Evolutionary conservation across 2,329 filamentous ascomycete species (phyloP).

Genomic region (Colletotrichum lentis): DNA sequence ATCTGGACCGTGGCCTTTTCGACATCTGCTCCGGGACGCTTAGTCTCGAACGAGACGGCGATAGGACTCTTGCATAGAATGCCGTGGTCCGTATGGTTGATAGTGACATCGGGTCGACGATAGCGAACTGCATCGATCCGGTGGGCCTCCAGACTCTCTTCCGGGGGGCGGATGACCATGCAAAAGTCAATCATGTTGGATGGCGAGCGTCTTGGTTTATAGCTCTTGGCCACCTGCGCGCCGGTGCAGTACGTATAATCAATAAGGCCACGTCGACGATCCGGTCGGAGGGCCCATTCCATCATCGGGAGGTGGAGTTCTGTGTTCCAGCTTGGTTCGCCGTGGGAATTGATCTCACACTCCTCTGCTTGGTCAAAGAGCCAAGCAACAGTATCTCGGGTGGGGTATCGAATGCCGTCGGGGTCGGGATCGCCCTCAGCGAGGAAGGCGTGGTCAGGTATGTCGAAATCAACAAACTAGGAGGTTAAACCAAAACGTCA

Average conservation of each 20-base stretch:
- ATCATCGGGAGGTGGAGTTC: no score
- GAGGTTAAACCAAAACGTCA: no score
- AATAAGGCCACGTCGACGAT: no score
- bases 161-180: not conserved
- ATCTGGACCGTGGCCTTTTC: constrained; percentile 16
- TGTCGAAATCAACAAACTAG: no score
- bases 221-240: not conserved
- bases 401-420: no score
- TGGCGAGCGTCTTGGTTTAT: not conserved
- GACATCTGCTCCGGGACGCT: constrained; percentile 2
- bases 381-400: not conserved
- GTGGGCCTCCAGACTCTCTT: not conserved
- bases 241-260: no score
- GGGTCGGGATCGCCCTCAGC: no score
- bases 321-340: not conserved
- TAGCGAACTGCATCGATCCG: constrained; percentile 1
- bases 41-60: constrained; percentile 16
- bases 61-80: constrained; percentile 11
- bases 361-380: not conserved
- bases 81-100: constrained; percentile 7
- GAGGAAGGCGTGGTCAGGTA: no score
- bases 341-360: not conserved
- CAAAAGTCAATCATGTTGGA: constrained; percentile 1
- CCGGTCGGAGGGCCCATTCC: no score
- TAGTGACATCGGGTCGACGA: not conserved